These are phyloP conservation scores for Artemisia tridentata DNA, from an alignment of 129 eudicot species.

Conservation along the genomic window DNA sequence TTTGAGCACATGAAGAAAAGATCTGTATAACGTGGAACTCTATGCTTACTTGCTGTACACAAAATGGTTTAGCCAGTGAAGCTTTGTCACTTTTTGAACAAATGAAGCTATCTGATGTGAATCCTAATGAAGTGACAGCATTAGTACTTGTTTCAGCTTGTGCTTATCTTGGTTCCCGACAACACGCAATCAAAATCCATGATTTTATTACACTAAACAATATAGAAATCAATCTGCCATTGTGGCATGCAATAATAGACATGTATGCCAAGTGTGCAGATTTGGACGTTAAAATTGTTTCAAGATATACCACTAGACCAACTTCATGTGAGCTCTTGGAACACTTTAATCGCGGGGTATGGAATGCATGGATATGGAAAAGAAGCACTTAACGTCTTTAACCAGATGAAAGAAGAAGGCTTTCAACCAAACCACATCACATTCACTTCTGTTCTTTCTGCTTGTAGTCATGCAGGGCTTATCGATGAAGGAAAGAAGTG, in stretches of 20 bases:
- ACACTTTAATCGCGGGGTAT: slow-evolving; percentile 52
- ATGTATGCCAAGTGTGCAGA: slow-evolving; percentile 65
- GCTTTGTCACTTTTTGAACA: slow-evolving; percentile 46
- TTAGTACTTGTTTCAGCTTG: slow-evolving; percentile 40
- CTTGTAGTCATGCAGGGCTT: slow-evolving; percentile 64
- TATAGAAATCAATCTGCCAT: slow-evolving; percentile 30
- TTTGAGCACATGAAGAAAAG: slow-evolving; percentile 21
- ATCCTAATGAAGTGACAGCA: slow-evolving; percentile 38
- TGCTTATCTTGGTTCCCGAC: slow-evolving; percentile 32
- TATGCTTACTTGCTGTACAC: slow-evolving; percentile 34
- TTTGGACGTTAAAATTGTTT: slow-evolving; percentile 34
- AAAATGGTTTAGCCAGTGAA: slow-evolving; percentile 35
- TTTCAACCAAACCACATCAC: slow-evolving; percentile 52
- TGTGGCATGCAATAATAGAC: slow-evolving; percentile 51
- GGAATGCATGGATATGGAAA: slow-evolving; percentile 52
- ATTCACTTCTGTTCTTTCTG: slow-evolving; percentile 46
- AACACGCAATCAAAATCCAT: slow-evolving; percentile 28
- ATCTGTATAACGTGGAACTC: slow-evolving; percentile 33
- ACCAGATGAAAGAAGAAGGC: slow-evolving; percentile 37
- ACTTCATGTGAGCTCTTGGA: slow-evolving; percentile 55
- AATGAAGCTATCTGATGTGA: slow-evolving; percentile 22
- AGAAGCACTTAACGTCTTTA: slow-evolving; percentile 36
- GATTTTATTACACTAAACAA: slow-evolving; percentile 23
- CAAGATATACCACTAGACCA: slow-evolving; percentile 20
- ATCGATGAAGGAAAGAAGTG: slow-evolving; percentile 41